These are phyloP conservation scores for Aspergillus tanneri DNA, from an alignment of 2,329 filamentous ascomycete genomes.

Conservation along the genomic window DNA sequence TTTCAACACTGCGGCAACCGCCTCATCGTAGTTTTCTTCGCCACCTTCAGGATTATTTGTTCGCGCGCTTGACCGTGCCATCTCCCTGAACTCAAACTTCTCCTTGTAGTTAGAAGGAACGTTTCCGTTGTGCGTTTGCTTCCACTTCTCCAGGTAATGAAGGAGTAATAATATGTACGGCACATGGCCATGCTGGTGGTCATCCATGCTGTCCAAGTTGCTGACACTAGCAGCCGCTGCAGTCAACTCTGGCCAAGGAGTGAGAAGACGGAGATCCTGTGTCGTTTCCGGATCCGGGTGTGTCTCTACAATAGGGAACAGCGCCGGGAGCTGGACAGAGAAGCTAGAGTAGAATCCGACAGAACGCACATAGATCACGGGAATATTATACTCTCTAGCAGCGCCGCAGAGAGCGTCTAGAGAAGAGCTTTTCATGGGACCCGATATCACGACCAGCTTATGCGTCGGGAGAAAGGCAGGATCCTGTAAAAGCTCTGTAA, in stretches of 20 bases:
- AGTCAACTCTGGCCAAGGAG: slow-evolving; percentile 79
- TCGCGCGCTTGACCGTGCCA: slow-evolving; percentile 66
- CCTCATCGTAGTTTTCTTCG: slow-evolving; percentile 97
- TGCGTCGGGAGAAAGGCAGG: slow-evolving; percentile 47
- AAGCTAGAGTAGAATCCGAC: slow-evolving; percentile 90
- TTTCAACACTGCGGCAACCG: slow-evolving; percentile 81
- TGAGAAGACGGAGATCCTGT: slow-evolving; percentile 78
- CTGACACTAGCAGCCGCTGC: slow-evolving; percentile 65
- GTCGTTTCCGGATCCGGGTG: slow-evolving; percentile 86
- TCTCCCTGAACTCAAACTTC: slow-evolving; percentile 76
- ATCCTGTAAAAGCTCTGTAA: slow-evolving; percentile 39
- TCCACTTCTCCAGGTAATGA: slow-evolving; percentile 81
- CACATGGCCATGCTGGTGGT: slow-evolving; percentile 86
- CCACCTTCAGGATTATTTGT: slow-evolving; percentile 76
- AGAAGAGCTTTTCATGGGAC: slow-evolving; percentile 56
- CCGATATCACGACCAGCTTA: slow-evolving; percentile 61
- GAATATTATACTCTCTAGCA: slow-evolving; percentile 60
- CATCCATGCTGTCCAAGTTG: slow-evolving; percentile 66
- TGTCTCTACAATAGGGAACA: slow-evolving; percentile 91
- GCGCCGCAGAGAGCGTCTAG: slow-evolving; percentile 53
- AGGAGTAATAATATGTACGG: slow-evolving; percentile 83
- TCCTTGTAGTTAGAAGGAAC: slow-evolving; percentile 75
- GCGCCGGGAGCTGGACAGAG: slow-evolving; percentile 71
- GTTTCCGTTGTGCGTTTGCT: slow-evolving; percentile 63
- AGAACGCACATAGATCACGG: slow-evolving; percentile 81